Evolutionary conservation across 163 green algal species (phyloP).

Genomic region (Scenedesmus sp.): DNA sequence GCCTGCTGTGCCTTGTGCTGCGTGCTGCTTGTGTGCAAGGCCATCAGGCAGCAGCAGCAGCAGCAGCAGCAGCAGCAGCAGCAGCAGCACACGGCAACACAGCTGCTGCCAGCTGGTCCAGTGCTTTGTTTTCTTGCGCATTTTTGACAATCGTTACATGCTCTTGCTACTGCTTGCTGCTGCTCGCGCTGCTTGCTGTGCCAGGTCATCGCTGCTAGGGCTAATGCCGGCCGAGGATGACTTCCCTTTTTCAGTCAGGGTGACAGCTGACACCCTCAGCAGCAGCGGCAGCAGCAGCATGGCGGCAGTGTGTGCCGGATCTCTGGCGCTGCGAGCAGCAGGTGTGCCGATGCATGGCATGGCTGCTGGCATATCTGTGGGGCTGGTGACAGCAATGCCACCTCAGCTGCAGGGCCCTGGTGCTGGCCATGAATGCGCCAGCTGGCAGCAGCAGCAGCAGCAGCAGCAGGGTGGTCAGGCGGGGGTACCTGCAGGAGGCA

Average conservation of each 20-base stretch:
- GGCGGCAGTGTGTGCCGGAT: conserved; percentile 80
- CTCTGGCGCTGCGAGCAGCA: conserved; percentile 81
- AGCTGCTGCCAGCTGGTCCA: no score
- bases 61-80: no score
- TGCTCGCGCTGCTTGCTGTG: neutral
- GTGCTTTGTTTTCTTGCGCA: no score
- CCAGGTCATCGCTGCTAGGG: conserved; percentile 8
- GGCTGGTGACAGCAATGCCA: conserved; percentile 63
- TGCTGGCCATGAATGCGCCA: neutral
- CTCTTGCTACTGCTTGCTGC: neutral
- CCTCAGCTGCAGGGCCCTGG: conserved; percentile 26
- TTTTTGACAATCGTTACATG: neutral
- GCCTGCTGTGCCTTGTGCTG: neutral
- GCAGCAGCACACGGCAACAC: no score
- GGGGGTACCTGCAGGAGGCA: neutral
- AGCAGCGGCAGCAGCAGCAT: conserved; percentile 83
- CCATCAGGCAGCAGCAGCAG: no score
- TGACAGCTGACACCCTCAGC: conserved; percentile 82
- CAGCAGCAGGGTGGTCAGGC: neutral
- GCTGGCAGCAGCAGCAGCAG: conserved; percentile 16
- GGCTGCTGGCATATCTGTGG: conserved; percentile 83
- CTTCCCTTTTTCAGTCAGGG: conserved; percentile 87
- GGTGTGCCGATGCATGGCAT: conserved; percentile 78
- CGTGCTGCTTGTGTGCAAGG: neutral
- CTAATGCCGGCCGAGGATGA: conserved; percentile 73